Conservation (phyloP, 1,284 basidiomycete genomes). For the Sporisorium iseilematis-ciliati region DNA sequence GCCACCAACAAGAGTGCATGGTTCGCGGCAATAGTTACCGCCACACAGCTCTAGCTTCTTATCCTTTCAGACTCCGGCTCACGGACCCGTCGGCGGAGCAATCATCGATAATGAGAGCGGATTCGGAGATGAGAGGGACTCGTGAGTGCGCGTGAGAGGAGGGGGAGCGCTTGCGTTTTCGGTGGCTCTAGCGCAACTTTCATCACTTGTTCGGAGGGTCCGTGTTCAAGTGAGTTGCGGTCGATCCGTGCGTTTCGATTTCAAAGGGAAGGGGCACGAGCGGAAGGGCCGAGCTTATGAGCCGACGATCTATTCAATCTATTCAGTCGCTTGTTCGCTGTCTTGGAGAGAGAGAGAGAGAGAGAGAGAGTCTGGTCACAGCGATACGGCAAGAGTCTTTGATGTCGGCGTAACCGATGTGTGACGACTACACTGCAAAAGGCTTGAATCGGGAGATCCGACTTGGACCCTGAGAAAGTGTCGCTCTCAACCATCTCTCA, state of each 20-base stretch:
- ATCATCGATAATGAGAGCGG: no score
- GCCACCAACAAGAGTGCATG: background rate
- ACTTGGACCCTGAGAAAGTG: constrained; percentile 5
- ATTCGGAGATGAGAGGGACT: no score
- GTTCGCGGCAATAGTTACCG: background rate
- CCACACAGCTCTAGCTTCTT: background rate
- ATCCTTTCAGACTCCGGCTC: background rate
- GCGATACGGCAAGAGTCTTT: background rate
- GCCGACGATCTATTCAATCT: no score
- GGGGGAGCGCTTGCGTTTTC: no score
- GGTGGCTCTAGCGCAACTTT: no score
- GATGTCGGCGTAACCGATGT: background rate
- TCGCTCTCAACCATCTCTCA: background rate
- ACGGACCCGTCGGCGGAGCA: constrained; percentile 2
- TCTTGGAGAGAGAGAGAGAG: no score
- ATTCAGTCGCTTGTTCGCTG: no score
- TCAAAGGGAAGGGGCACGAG: background rate
- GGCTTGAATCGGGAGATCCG: background rate
- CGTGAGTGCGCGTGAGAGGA: no score
- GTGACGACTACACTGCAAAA: background rate
- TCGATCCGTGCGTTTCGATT: no score
- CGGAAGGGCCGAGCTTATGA: background rate
- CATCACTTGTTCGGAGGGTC: no score
- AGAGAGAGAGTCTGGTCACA: no score
- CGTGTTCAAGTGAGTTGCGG: no score